Evolutionary conservation across 2,329 filamentous ascomycete genomes (phyloP), one percentile per base, ranked within the genome.

Genomic region (Geosmithia flava): DNA sequence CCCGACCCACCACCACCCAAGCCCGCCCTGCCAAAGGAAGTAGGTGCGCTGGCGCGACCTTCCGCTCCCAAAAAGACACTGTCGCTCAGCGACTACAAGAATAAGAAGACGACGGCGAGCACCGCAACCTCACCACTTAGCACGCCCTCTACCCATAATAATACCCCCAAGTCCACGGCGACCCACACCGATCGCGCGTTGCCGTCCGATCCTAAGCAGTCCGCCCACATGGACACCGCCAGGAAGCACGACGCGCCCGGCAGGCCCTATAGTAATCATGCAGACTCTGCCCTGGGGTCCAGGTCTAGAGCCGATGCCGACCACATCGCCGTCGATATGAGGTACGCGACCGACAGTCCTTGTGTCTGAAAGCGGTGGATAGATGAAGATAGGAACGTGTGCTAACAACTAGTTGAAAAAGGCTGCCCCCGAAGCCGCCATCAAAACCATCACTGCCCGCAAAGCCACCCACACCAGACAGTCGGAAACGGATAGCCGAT

Each of bases 81-180:
- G 53, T 77, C 75, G 15, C 61, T 80, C 51, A 76, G 72, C 60
- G 76, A 80, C 58, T 80, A 79, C 55, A 75, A 75, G 61, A 79
- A 75, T 52, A 74, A 74, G 59, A 74, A 72, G 58, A 61, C 62
- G 16, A 51, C 44, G 48, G 54, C 57, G 50, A 53, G 53, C 47
- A 46, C 59, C 47, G 64, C 67, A 10, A 58, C 62, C 8, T 67
- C 67, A 15, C 64, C 68, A 1, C 58, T 64, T 15, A 63, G 66
- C 39, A 19, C 42, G 47, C 46, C 45, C 15, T 27, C 42, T 27
- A 39, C 45, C n/a, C 17, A 45, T 37, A 37, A 37, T 37, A 37
- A 37, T 20, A 42, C 41, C 41, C 33, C 33, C 13, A 37, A 11
- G 15, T 13, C 33, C 15, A 37, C 33, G 10, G 13, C 11, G 10